Conservation (phyloP, 805 yeast genomes). For the Candida nonsorbophila region DNA sequence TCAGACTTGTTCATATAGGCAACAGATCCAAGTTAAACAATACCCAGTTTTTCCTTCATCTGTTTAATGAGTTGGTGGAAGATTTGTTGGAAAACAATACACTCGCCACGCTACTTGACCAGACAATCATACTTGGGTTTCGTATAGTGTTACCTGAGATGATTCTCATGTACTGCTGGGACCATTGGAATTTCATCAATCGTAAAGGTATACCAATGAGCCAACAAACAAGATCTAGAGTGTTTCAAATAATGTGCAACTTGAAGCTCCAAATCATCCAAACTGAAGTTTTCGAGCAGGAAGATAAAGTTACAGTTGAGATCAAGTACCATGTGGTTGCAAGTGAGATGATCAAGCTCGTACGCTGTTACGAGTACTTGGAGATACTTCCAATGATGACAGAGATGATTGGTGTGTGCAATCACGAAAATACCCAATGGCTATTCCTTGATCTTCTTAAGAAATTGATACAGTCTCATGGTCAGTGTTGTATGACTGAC, state of each 20-base stretch:
- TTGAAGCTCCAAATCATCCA: constrained; percentile 21
- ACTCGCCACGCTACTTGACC: constrained; percentile 12
- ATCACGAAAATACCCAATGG: constrained; percentile 9
- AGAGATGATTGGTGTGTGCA: constrained; percentile 24
- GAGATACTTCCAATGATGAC: constrained; percentile 28
- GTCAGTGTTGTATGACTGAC: constrained; percentile 28
- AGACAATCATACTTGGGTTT: too few species aligned
- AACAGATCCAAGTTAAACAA: constrained; percentile 21
- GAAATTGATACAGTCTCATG: constrained; percentile 19
- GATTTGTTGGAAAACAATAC: constrained; percentile 17
- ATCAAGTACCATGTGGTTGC: constrained; percentile 9
- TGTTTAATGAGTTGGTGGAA: constrained; percentile 35
- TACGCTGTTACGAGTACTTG: constrained; percentile 23
- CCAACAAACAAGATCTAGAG: constrained; percentile 19
- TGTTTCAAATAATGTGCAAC: constrained; percentile 30
- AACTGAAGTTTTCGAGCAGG: not conserved
- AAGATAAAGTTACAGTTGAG: constrained; percentile 6
- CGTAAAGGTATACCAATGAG: constrained; percentile 14
- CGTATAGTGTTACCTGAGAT: constrained; percentile 33
- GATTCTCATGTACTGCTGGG: constrained; percentile 39
- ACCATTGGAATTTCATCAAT: constrained; percentile 6
- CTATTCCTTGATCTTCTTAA: constrained; percentile 21
- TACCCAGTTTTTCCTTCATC: constrained; percentile 22
- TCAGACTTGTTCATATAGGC: constrained; percentile 12
- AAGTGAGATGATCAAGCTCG: constrained; percentile 10